Evolutionary conservation across 2,329 filamentous ascomycete species (phyloP), one percentile per base, ranked within the genome.

Genomic region (Colletotrichum karsti): DNA sequence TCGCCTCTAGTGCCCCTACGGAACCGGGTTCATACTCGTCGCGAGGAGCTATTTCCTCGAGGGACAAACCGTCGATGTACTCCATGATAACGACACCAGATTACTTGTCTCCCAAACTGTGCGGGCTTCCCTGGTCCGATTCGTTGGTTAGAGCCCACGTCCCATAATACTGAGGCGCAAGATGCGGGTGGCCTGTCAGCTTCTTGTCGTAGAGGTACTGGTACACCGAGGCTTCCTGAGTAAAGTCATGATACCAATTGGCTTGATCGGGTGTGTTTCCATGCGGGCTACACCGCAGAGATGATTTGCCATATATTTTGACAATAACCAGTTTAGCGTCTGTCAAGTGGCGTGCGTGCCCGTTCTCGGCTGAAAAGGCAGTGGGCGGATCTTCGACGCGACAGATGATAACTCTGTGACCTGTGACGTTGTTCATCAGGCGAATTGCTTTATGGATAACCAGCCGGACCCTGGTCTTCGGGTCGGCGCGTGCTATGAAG

Each of bases 351-450:
- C 0, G 0, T 12, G 18, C 41, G 41, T 22, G 41, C 2, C 1
- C 41, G 18, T 44, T 44, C 1, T 22, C 1, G 1, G 22, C 13
- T 20, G 18, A n/a, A 12, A 44, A 2, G 0, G 9, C 41, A 6
- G 41, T 44, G 1, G 41, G 41, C 4, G 41, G n/a, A 1, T 44
- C n/a, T 4, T 44, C 18, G n/a, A 44, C 41, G 9, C 41, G 4
- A 20, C 41, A 44, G 2, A 44, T 3, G 41, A 44, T n/a, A 6
- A 44, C 18, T 12, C 22, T 44, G n/a, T 44, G 41, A 1, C 0
- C 41, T 0, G 18, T 1, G 3, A 20, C 41, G n/a, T 2, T 2
- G 18, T 12, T 4, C n/a, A 3, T 0, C 2, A 44, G 41, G 9
- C 41, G 18, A n/a, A n/a, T n/a, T n/a, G n/a, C n/a, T 20, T 44